Evolutionary conservation across 495 filamentous ascomycete genomes (phyloP).

Genomic region (Xylaria nigripes): DNA sequence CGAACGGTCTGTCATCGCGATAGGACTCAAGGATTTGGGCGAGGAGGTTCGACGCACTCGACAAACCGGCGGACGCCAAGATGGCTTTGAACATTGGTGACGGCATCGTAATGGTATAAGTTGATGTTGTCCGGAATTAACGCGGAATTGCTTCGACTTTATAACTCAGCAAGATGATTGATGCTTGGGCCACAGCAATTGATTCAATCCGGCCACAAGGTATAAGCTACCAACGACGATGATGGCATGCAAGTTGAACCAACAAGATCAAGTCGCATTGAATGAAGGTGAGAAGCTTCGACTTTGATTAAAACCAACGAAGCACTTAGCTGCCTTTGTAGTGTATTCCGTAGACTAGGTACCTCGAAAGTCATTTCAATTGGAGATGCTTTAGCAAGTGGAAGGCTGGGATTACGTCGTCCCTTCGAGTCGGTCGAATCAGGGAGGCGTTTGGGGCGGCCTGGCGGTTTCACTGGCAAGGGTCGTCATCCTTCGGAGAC

Average conservation of each 20-base stretch:
- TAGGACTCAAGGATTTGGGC: slow-evolving; percentile 27
- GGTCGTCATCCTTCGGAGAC: too few species aligned
- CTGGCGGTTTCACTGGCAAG: too few species aligned
- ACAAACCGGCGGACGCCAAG: slow-evolving; percentile 22
- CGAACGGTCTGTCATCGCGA: slow-evolving; percentile 20
- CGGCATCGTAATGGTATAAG: slow-evolving; percentile 14
- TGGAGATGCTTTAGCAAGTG: too few species aligned
- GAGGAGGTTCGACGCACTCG: slow-evolving; percentile 25
- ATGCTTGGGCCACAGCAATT: background rate
- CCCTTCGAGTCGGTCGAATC: too few species aligned
- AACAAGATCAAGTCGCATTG: slow-evolving; percentile 3
- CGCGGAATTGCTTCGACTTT: background rate
- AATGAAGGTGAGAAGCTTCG: background rate
- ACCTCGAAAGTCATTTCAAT: too few species aligned
- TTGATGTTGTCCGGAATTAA: background rate
- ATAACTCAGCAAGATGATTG: background rate
- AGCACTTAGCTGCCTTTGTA: too few species aligned
- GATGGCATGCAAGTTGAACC: background rate
- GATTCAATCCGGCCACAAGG: slow-evolving; percentile 1
- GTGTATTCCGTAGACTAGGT: too few species aligned
- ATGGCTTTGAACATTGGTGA: slow-evolving; percentile 27
- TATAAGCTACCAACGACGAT: background rate
- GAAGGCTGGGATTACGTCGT: too few species aligned
- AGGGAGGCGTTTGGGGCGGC: too few species aligned
- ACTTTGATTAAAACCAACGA: too few species aligned